Percentiles rank a stretch among this genome's conserved stretches.
These are phyloP conservation scores for Escovopsis sp. DNA, from an alignment of 2,329 filamentous ascomycete genomes.

Conservation along the genomic window DNA sequence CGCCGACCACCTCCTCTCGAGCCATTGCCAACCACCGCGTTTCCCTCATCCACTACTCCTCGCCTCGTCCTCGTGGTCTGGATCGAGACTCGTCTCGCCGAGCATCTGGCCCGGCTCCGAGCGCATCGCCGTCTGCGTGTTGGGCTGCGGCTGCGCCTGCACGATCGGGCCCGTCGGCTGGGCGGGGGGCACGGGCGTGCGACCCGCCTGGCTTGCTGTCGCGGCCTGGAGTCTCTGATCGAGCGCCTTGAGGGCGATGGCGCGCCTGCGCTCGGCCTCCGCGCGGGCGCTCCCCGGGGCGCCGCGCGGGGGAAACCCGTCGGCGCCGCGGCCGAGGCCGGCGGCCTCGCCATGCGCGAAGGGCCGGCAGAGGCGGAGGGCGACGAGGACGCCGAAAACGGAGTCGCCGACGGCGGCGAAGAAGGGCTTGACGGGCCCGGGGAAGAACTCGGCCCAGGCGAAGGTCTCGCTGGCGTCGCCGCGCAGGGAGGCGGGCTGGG, in stretches of 20 bases:
- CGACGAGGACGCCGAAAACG: constrained; percentile 59
- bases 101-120: constrained; percentile 40
- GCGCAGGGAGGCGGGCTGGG: constrained; percentile 47
- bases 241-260: constrained; percentile 76
- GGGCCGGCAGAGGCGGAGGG: constrained; percentile 64
- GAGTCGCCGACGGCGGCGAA: constrained; percentile 59
- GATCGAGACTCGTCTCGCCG: constrained; percentile 55
- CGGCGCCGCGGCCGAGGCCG: constrained; percentile 51
- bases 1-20: no score
- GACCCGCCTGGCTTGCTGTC: constrained; percentile 25
- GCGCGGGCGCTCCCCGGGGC: constrained; percentile 60
- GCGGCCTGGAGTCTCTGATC: constrained; percentile 88
- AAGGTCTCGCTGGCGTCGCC: constrained; percentile 96
- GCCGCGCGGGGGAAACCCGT: constrained; percentile 35
- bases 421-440: constrained; percentile 63
- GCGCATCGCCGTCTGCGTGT: constrained; percentile 42
- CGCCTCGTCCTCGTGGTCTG: constrained; percentile 35
- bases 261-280: constrained; percentile 79
- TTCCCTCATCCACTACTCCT: no score
- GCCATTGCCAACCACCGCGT: no score
- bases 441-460: constrained; percentile 91
- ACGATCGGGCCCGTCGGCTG: constrained; percentile 38
- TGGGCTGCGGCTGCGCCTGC: constrained; percentile 39
- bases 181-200: constrained; percentile 19
- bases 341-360: constrained; percentile 65